Base-by-base conservation (phyloP, 495 filamentous ascomycete genomes). In the Penicillium ochrochloron region DNA sequence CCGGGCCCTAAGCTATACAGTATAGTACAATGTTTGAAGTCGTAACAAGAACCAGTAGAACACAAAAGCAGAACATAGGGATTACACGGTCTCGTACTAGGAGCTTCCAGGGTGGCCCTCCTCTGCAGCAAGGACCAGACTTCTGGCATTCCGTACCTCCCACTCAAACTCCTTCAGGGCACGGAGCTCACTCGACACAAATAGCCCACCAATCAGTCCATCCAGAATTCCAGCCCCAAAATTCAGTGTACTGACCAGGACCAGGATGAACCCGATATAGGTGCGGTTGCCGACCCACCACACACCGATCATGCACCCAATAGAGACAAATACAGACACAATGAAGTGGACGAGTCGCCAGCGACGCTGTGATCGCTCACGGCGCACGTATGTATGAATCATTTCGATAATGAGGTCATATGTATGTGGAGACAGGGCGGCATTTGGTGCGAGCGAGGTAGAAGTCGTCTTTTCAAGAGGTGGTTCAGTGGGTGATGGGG, bases 161-260 rank as follows among this genome's bases (percentile, higher is more conserved):
- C 93, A 97, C 70, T 95, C 88, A 77, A 97, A 98, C 78, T 98
- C 95, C 68, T 87, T 90, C n/a, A 99, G 77, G 15, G 92, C 88
- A 63, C 92, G 81, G 62, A 97, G 65, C 78, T 99, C 95, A 66
- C 85, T 86, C 14, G 88, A 87, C 65, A 97, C 88, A 69, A 98
- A 98, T 34, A 98, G 70, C 2, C 93, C 85, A 4, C 92, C 92
- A 72, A 97, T 90, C 34, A 98, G 71, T 0, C 94, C 93, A 76
- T 97, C 90, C 19, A 96, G 63, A 7, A 90, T 83, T 1, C 95
- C 96, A 9, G 87, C 88, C 14, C 82, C 83, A 25, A 97, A 83
- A 15, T 90, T 86, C 17, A 97, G 76, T 11, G 88, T 92, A 74
- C 90, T 90, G 5, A 96, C 70, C 5, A 98, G 75, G 68, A 92